phyloP scores from a whole-genome alignment of 2,329 filamentous ascomycete genomes.

The Fusarium sp. region DNA sequence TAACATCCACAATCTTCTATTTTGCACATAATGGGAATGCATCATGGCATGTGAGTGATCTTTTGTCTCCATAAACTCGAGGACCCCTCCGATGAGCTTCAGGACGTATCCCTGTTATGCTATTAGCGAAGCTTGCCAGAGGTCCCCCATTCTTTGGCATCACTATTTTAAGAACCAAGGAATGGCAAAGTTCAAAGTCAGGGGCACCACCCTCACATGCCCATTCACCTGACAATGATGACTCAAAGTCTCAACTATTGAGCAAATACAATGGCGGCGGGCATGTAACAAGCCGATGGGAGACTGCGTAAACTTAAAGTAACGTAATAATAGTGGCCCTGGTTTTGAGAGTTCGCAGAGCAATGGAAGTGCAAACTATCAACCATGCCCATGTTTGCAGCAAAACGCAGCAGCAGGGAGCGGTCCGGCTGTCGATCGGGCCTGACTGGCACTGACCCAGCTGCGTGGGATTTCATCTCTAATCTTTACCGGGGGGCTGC shows the following conservation, averaged over 20 bases:
- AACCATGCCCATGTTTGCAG: constrained; percentile 39
- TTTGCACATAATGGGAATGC: constrained; percentile 9
- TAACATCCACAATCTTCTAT: constrained; percentile 27
- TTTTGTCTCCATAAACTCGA: constrained; percentile 17
- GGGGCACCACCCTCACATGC: constrained; percentile 46
- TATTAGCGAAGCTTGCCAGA: constrained; percentile 23
- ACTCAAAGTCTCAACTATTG: background rate
- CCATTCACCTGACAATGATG: constrained; percentile 21
- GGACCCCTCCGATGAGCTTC: constrained; percentile 12
- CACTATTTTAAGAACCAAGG: constrained; percentile 47
- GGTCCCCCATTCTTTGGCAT: constrained; percentile 17
- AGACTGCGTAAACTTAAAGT: constrained; percentile 5
- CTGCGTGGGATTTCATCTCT: constrained; percentile 25
- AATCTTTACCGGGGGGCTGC: background rate
- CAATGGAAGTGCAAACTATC: constrained; percentile 13
- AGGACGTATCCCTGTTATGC: constrained; percentile 36
- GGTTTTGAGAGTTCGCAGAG: background rate
- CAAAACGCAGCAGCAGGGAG: constrained; percentile 1
- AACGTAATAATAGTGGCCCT: constrained; percentile 8
- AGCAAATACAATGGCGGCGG: constrained; percentile 13
- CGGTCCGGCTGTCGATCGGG: constrained; percentile 41
- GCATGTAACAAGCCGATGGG: constrained; percentile 4
- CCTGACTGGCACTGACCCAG: constrained; percentile 17
- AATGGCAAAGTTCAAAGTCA: constrained; percentile 51
- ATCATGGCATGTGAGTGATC: constrained; percentile 28